These are phyloP conservation scores for Inga oerstediana DNA, from an alignment of 306 rosid species.

Conservation along the genomic window DNA sequence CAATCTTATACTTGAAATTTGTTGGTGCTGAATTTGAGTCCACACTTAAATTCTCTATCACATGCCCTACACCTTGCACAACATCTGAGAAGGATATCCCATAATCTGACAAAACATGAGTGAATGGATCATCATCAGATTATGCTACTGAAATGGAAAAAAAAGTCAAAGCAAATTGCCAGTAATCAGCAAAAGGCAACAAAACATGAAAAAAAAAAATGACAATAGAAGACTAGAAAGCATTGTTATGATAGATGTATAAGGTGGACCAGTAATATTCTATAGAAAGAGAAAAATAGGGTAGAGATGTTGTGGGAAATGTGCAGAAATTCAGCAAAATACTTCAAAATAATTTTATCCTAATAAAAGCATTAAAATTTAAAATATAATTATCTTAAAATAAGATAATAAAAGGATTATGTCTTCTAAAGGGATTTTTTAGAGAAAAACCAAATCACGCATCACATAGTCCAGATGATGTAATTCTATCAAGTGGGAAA, in stretches of 20 bases:
- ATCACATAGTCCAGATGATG: background rate
- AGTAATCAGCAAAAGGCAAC: background rate
- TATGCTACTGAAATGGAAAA: background rate
- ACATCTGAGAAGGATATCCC: conserved; percentile 79
- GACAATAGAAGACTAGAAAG: background rate
- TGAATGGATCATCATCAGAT: conserved; percentile 26
- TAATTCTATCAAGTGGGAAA: background rate
- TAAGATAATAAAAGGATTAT: background rate
- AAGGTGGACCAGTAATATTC: background rate
- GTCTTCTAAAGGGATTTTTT: background rate
- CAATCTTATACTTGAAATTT: conserved; percentile 80
- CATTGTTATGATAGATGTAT: background rate
- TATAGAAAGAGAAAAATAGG: too few relatives aligned
- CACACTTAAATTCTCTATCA: conserved; percentile 65
- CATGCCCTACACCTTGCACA: conserved; percentile 74
- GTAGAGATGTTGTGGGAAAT: background rate
- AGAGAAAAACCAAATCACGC: background rate
- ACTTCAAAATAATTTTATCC: background rate
- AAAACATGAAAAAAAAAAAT: background rate
- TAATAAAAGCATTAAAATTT: background rate
- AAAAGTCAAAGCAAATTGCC: background rate
- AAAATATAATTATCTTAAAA: background rate
- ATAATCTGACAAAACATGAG: conserved; percentile 64
- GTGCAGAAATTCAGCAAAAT: background rate
- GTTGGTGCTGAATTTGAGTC: conserved; percentile 74